Percentiles rank a stretch among this genome's conserved stretches.
Conservation (phyloP, 371 early-diverging fungal species). For the Mucor lusitanicus region DNA sequence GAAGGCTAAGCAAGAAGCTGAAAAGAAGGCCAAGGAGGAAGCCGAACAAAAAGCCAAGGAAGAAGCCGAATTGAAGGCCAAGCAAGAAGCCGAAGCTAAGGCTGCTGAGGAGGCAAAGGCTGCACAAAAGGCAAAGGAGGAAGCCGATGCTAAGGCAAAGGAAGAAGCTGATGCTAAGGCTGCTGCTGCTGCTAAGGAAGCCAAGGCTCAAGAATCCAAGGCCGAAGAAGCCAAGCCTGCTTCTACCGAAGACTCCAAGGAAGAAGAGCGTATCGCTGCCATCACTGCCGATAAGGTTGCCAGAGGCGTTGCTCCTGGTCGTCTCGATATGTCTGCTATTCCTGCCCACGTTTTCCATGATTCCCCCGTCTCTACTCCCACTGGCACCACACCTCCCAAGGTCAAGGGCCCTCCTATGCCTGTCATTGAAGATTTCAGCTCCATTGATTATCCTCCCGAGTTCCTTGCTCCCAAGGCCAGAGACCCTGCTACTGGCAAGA, state of each 20-base stretch:
- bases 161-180: slow-evolving; percentile 13
- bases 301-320: slow-evolving; percentile 33
- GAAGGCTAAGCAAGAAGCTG: slow-evolving; percentile 18
- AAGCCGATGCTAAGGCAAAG: slow-evolving; percentile 29
- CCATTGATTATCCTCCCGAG: slow-evolving; percentile 45
- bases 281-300: slow-evolving; percentile 38
- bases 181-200: slow-evolving; percentile 22
- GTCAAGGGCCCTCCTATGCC: slow-evolving; percentile 34
- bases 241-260: slow-evolving; percentile 18
- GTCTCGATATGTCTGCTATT: slow-evolving; percentile 35
- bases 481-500: slow-evolving; percentile 50
- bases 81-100: slow-evolving; percentile 19
- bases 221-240: slow-evolving; percentile 21
- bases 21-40: slow-evolving; percentile 14
- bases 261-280: slow-evolving; percentile 36
- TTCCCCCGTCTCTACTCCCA: slow-evolving; percentile 19
- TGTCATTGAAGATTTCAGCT: slow-evolving; percentile 36
- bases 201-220: slow-evolving; percentile 22
- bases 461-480: slow-evolving; percentile 44
- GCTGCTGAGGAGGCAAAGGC: slow-evolving; percentile 34
- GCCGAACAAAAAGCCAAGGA: slow-evolving; percentile 24
- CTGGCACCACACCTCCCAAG: slow-evolving; percentile 14
- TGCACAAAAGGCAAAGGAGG: slow-evolving; percentile 43
- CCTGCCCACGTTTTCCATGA: slow-evolving; percentile 29
- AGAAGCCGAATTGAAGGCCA: slow-evolving; percentile 16